These are phyloP conservation scores for Neofusicoccum parvum DNA, from an alignment of 2,329 filamentous ascomycete species.

Conservation along the genomic window DNA sequence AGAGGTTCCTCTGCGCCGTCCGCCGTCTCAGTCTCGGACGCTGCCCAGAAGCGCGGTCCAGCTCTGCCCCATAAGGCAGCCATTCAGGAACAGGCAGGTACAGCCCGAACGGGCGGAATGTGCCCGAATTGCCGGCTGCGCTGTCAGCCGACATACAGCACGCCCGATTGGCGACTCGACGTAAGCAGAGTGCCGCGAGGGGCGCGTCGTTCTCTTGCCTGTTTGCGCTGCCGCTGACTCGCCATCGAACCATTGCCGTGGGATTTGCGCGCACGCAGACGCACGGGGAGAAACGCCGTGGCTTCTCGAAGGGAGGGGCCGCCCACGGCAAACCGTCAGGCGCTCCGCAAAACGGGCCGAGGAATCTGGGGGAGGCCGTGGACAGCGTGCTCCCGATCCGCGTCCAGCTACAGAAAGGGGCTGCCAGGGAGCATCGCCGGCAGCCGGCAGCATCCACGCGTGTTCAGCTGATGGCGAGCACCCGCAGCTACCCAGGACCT, in stretches of 20 bases:
- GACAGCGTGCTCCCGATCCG: background rate
- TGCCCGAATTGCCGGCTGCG: background rate
- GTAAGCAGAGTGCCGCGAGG: background rate
- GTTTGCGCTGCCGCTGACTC: constrained; percentile 1
- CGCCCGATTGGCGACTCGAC: background rate
- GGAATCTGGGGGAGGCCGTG: background rate
- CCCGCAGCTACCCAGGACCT: background rate
- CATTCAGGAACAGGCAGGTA: constrained; percentile 15
- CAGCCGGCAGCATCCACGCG: too few species aligned
- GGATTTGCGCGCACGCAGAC: background rate
- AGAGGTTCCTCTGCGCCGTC: background rate
- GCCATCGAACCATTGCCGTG: background rate
- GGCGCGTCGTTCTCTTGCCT: background rate
- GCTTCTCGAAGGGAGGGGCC: background rate
- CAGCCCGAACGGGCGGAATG: background rate
- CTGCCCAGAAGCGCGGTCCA: background rate
- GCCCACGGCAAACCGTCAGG: background rate
- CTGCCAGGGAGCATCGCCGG: background rate
- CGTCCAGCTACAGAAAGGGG: too few species aligned
- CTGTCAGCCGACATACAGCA: background rate
- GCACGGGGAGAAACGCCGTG: background rate
- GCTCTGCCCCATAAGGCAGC: background rate
- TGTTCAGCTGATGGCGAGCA: background rate
- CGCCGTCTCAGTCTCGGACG: background rate
- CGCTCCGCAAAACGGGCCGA: constrained; percentile 4